Evolutionary conservation across 129 eudicot species (phyloP), one percentile per base, ranked within the genome.

Genomic region (Rutidosis leptorrhynchoides): DNA sequence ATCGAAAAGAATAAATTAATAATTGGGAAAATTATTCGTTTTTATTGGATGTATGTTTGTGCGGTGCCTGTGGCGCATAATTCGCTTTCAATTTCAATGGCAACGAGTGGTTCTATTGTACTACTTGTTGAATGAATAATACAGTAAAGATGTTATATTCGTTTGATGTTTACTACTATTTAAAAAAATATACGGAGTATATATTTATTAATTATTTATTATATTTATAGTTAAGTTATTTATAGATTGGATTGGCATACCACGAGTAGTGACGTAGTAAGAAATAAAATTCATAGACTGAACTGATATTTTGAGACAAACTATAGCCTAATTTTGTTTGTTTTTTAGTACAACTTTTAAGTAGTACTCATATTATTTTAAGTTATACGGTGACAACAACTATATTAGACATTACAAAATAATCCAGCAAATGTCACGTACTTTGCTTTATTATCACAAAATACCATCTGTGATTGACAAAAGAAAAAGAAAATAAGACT

Each of bases 11-110:
- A 12, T 2, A 22, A 35, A 12, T 7, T 0, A 24, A 71, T 17
- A 20, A n/a, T 49, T 17, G 7, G 32, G 7, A 24, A 37, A 63
- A 52, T 46, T 14, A 32, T 21, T 69, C 57, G n/a, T 6, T 19
- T 22, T 52, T 49, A 51, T 23, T 6, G 66, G 52, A 8, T 45
- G 37, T 46, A 64, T 73, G 74, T 27, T 46, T 75, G 74, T 59
- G 79, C 74, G 79, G 64, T 67, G 79, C 37, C 20, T 49, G 60
- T 68, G 74, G 37, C 79, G 79, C 7, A 75, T 60, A 60, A 75
- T 59, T 75, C 79, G 70, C 74, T 75, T 75, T 75, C 79, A 11
- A 60, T 48, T 65, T 24, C 4, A 51, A 4, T 25, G 26, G 7
- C 51, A 67, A 75, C 40, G 64, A 48, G 79, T 75, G 79, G 79